A percentile compares a stretch with the other conserved stretches of the same genome.
Conservation (phyloP, 805 yeast species). For the Monosporozyma unispora region DNA sequence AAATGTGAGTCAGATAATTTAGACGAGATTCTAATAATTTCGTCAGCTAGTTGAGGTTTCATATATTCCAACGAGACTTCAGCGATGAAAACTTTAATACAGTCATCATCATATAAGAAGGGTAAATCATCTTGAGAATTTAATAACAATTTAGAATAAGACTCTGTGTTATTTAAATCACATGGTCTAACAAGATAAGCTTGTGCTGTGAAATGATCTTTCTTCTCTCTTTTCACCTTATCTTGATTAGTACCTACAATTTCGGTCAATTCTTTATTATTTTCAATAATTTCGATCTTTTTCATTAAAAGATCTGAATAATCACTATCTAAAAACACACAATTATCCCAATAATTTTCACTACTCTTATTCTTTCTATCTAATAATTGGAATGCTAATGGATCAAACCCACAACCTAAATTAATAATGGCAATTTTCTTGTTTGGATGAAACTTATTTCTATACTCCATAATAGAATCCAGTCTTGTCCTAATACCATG, state of each 20-base stretch:
- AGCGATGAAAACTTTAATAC: constrained; percentile 56
- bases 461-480: constrained; percentile 35
- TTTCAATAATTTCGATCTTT: constrained; percentile 45
- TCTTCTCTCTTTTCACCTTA: not conserved
- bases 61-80: constrained; percentile 80
- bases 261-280: constrained; percentile 37
- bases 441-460: constrained; percentile 9
- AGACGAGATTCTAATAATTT: constrained; percentile 42
- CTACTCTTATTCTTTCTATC: constrained; percentile 28
- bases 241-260: constrained; percentile 33
- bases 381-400: constrained; percentile 46
- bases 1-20: constrained; percentile 46
- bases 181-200: constrained; percentile 57
- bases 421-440: constrained; percentile 43
- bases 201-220: constrained; percentile 26
- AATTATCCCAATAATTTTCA: constrained; percentile 20
- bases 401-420: constrained; percentile 74
- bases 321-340: constrained; percentile 61
- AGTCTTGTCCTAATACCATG: constrained; percentile 52
- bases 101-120: constrained; percentile 17
- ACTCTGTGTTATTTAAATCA: constrained; percentile 43
- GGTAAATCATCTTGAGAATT: constrained; percentile 4
- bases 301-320: constrained; percentile 57
- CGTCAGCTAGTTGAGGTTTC: constrained; percentile 57
- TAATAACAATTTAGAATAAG: constrained; percentile 27